Evolutionary conservation across 2,329 filamentous ascomycete species (phyloP).

Genomic region (Mycosphaerella arachidis): DNA sequence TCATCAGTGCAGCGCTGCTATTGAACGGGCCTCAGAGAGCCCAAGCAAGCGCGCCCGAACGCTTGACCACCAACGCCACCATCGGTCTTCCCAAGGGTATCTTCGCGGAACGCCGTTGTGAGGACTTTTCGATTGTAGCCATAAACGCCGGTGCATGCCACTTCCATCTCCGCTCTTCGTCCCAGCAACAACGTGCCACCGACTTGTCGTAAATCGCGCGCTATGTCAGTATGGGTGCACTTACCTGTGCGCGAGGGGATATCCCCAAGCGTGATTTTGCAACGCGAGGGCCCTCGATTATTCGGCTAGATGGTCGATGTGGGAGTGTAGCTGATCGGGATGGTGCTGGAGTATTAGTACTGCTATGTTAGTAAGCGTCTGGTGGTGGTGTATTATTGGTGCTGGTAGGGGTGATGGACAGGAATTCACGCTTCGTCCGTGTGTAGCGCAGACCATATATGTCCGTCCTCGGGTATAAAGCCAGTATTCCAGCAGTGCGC

Average conservation of each 20-base stretch:
- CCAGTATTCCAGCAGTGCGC: neutral
- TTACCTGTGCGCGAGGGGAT: neutral
- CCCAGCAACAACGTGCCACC: neutral
- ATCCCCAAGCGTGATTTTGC: neutral
- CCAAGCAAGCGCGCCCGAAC: neutral
- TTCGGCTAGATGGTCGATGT: neutral
- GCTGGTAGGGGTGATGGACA: neutral
- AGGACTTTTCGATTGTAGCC: neutral
- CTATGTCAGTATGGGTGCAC: neutral
- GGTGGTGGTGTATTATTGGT: neutral
- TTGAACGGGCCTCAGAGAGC: neutral
- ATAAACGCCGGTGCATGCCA: neutral
- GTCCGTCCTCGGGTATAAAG: neutral
- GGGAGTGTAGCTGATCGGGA: neutral
- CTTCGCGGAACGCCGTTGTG: neutral
- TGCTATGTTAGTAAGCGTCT: neutral
- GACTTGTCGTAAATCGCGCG: neutral
- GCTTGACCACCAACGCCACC: neutral
- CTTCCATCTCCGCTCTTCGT: neutral
- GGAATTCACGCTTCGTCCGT: neutral
- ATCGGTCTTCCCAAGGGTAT: neutral
- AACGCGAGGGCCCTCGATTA: neutral
- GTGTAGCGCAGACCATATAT: neutral
- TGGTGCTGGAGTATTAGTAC: neutral
- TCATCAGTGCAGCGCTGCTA: neutral